Evolutionary conservation across 208 protist genomes (phyloP), one percentile per base, ranked within the genome.

Genomic region (Acanthamoeba quina): DNA sequence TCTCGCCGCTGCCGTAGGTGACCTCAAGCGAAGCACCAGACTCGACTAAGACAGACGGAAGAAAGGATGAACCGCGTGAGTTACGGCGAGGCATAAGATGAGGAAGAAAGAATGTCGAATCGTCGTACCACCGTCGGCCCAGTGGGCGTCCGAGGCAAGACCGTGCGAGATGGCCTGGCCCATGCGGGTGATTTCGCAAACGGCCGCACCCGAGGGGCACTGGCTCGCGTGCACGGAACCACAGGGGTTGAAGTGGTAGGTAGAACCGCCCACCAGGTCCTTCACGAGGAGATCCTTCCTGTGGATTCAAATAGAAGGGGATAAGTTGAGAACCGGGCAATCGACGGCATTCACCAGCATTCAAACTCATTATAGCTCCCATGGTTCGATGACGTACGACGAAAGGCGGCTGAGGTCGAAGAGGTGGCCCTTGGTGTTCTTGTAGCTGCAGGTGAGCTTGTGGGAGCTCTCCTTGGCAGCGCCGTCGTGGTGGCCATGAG

Each of bases 341-440:
- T 49, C 11, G 44, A 13, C 44, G 44, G n/a, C 44, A 49, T 49
- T 58, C 54, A 58, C 11, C 49, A 54, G 0, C 52, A 56, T 58
- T 34, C 68, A 76, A 21, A 29, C 37, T 74, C n/a, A 41, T 5
- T 29, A 21, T 21, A 4, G 15, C 60, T 6, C n/a, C 21, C 15
- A 5, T 26, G 21, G 24, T 26, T 26, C 1, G 58, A 64, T 7
- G 58, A 31, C 31, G 72, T 80, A 52, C 72, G 11, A n/a, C 3
- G 72, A 7, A 80, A 80, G 72, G 37, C 41, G 72, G 41, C 72
- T 80, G 72, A 80, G 24, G n/a, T 80, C 72, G 54, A 52, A 80
- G 72, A 3, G 7, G 41, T 80, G 72, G 4, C 72, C 72, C 72
- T 80, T 80, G 41, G 72, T 41, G 41, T 52, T 11, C 72, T 47